Evolutionary conservation across 2,329 filamentous ascomycete species (phyloP).

Genomic region (Fusarium sp.): DNA sequence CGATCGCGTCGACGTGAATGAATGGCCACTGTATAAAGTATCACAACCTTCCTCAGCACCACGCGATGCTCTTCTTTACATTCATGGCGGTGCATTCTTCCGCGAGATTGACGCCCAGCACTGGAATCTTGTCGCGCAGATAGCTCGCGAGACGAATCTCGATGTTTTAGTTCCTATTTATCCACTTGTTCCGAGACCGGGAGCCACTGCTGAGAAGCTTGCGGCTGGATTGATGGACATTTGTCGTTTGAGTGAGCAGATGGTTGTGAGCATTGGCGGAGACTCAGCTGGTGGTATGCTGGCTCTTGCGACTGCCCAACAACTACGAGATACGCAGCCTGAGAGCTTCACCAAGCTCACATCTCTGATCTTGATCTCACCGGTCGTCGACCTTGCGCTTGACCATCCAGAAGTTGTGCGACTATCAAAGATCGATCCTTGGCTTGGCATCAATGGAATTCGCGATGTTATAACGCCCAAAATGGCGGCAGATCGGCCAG

Average conservation of each 20-base stretch:
- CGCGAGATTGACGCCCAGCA: neutral
- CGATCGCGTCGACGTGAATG: neutral
- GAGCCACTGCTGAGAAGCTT: neutral
- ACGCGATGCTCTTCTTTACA: constrained; percentile 2
- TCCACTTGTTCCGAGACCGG: neutral
- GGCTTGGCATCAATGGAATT: neutral
- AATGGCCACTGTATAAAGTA: constrained; percentile 1
- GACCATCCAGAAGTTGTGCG: neutral
- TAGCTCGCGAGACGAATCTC: neutral
- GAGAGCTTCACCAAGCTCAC: neutral
- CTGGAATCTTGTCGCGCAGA: neutral
- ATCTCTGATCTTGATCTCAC: neutral
- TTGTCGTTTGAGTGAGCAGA: neutral
- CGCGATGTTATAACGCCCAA: neutral
- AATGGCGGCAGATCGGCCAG: neutral
- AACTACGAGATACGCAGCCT: neutral
- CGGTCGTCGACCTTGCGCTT: neutral
- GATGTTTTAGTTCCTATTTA: constrained; percentile 8
- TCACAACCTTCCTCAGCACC: neutral
- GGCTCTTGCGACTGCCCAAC: neutral
- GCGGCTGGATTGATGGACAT: neutral
- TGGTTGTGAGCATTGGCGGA: neutral
- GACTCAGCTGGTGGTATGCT: constrained; percentile 11
- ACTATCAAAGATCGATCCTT: neutral
- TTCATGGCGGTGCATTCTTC: neutral